Base-by-base conservation (phyloP, 2,329 filamentous ascomycete genomes). In the Hymenoscyphus fraxineus region DNA sequence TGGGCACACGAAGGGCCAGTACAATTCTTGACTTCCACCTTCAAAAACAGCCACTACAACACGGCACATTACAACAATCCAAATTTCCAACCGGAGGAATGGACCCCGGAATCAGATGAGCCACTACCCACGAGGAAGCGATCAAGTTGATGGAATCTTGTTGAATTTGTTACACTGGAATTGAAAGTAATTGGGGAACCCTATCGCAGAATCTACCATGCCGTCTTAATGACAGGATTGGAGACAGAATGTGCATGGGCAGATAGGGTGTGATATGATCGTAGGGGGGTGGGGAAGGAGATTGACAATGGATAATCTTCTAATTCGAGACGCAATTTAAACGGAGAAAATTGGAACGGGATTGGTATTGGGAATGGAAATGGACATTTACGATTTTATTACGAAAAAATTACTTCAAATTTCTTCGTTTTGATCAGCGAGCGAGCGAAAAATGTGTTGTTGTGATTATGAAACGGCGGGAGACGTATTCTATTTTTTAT, bases 31-130 rank as follows among this genome's bases (percentile, higher is more conserved):
- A 88, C 84, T 1, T 82, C 79, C 60, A 85, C 83, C 1, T 89
- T 89, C 71, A 87, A 86, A 71, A 88, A 89, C 68, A 87, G 83
- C 61, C 84, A 88, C 62, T 88, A 85, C 76, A 89, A 89, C 70
- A 82, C 82, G 58, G 86, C 87, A 0, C 87, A 90, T 72, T 89
- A 85, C 69, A 85, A 86, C 65, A 90, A 89, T 68, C 84, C 85
- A 51, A 81, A 85, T 67, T 85, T 86, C 67, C 83, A 85, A 65
- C 83, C 83, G 0, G 82, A 85, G 68, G 81, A 83, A 73, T 84
- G 75, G 75, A 72, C 64, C 15, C 75, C 74, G 13, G 74, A 76
- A 10, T 69, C 67, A 2, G 75, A 76, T 12, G 75, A 75, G 19
- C 62, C 56, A 19, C 63, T 61, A 16, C 51, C 63, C 5, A 56